Evolutionary conservation across 108 stramenopile genomes (phyloP), one percentile per base, ranked within the genome.

Genomic region (Aurantiochytrium sp.): DNA sequence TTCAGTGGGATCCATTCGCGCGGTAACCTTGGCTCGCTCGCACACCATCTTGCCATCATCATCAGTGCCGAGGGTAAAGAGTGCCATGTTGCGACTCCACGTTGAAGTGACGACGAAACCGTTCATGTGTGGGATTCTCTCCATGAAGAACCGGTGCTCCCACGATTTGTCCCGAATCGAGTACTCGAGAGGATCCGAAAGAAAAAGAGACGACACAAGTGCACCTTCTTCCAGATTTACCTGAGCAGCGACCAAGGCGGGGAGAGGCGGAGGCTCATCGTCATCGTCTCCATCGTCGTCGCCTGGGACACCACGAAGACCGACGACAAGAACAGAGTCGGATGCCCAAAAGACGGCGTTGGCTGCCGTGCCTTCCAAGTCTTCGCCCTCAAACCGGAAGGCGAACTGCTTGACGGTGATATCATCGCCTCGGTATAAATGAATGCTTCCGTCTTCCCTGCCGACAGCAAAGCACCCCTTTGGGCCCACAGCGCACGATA

Each of bases 141-240:
- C 49, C 49, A 83, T 53, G n/a, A 83, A 83, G 4, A 83, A 83
- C 18, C 76, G 76, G 51, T 83, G 76, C 51, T 83, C 76, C 76
- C 76, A 83, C 23, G 76, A 4, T 45, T 83, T 83, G 4, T 83
- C 76, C 3, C 49, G 51, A 23, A 53, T 53, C 23, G 45, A 53
- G 28, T 53, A 83, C 45, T 83, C 76, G 51, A 83, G 76, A 10
- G 76, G 76, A 23, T 83, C 76, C 6, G 18, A 16, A 8, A 69
- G 42, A 42, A 69, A 8, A 14, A 23, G 14, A 28, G 64, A 69
- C 25, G 64, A 28, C 10, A 18, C 4, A 12, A 69, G 21, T 23
- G 12, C 35, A 23, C 35, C 64, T 18, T 28, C 12, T 10, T 8
- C 10, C 25, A 69, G 8, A 18, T 69, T 23, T 6, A 69, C 21